Conservation (phyloP, 108 stramenopile genomes). For the Pinguiococcus pyrenoidosus region DNA sequence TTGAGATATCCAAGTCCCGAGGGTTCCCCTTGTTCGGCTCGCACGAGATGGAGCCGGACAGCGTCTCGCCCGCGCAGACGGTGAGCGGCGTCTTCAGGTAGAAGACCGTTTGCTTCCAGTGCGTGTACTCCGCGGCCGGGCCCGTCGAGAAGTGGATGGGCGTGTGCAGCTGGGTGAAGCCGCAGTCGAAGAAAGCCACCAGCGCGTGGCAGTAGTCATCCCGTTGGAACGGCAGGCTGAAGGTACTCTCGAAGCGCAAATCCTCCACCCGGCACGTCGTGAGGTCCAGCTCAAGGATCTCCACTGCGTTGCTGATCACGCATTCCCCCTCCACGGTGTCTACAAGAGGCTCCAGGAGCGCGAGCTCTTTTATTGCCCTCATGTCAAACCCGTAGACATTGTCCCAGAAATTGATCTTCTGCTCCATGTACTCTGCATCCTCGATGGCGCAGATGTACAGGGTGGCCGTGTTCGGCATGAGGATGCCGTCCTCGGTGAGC, state of each 20-base stretch:
- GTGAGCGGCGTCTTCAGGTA: slow-evolving; percentile 37
- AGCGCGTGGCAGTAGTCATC: slow-evolving; percentile 78
- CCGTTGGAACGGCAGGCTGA: slow-evolving; percentile 51
- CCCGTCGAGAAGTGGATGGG: slow-evolving; percentile 88
- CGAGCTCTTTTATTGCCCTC: slow-evolving; percentile 72
- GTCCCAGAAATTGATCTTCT: slow-evolving; percentile 66
- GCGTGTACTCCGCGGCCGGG: slow-evolving; percentile 79
- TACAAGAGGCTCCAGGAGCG: slow-evolving; percentile 80
- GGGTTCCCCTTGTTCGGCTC: slow-evolving; percentile 40
- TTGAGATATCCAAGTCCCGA: slow-evolving; percentile 37
- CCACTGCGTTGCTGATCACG: slow-evolving; percentile 56
- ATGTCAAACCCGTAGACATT: slow-evolving; percentile 95
- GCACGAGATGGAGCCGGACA: slow-evolving; percentile 25
- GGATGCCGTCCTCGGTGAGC: slow-evolving; percentile 53
- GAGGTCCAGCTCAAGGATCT: slow-evolving; percentile 76
- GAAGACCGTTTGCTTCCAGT: slow-evolving; percentile 91
- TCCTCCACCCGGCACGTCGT: slow-evolving; percentile 72
- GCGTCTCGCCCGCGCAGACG: slow-evolving; percentile 25
- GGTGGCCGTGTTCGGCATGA: slow-evolving; percentile 85
- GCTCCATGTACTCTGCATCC: slow-evolving; percentile 56
- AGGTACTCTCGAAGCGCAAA: slow-evolving; percentile 55
- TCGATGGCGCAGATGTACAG: slow-evolving; percentile 71
- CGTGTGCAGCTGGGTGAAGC: slow-evolving; percentile 76
- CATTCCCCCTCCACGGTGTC: slow-evolving; percentile 70
- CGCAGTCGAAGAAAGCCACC: slow-evolving; percentile 87